Conservation (phyloP, 2,329 filamentous ascomycete species). For the Paecilomyces dactylethromorphus region DNA sequence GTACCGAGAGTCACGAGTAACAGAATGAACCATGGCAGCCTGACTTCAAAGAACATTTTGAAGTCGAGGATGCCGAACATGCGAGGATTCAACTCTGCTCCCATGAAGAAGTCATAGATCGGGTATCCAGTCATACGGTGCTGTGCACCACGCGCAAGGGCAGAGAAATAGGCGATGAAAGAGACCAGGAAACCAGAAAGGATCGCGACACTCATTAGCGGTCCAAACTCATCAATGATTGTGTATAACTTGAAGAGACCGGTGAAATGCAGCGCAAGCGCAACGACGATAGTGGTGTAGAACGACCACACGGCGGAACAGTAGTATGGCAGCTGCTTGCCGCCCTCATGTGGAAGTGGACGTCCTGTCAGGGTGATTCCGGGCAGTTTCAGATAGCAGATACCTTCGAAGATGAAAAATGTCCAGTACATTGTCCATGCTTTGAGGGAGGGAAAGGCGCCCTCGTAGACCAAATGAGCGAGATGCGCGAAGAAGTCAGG, state of each 20-base stretch:
- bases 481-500: constrained; percentile 67
- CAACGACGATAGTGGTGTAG: constrained; percentile 73
- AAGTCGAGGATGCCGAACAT: constrained; percentile 81
- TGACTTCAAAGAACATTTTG: constrained; percentile 95
- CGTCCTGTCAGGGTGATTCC: constrained; percentile 86
- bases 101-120: constrained; percentile 88
- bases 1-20: constrained; percentile 71
- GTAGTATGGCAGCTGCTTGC: constrained; percentile 87
- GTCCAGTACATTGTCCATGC: constrained; percentile 94
- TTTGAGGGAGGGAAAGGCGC: constrained; percentile 72
- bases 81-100: constrained; percentile 77
- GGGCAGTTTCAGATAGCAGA: constrained; percentile 77
- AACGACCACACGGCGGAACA: constrained; percentile 85
- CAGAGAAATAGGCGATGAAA: constrained; percentile 79
- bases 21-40: constrained; percentile 86
- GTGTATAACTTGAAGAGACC: constrained; percentile 85
- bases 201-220: constrained; percentile 88
- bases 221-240: constrained; percentile 90
- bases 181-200: constrained; percentile 79
- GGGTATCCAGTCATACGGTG: constrained; percentile 85
- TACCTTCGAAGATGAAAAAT: constrained; percentile 79
- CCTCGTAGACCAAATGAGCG: constrained; percentile 66
- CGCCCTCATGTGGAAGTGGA: constrained; percentile 71
- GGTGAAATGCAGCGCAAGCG: constrained; percentile 68
- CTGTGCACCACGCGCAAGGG: constrained; percentile 69